Conservation (phyloP, 192 early-diverging fungal genomes). For the Backusella psychrophila region DNA sequence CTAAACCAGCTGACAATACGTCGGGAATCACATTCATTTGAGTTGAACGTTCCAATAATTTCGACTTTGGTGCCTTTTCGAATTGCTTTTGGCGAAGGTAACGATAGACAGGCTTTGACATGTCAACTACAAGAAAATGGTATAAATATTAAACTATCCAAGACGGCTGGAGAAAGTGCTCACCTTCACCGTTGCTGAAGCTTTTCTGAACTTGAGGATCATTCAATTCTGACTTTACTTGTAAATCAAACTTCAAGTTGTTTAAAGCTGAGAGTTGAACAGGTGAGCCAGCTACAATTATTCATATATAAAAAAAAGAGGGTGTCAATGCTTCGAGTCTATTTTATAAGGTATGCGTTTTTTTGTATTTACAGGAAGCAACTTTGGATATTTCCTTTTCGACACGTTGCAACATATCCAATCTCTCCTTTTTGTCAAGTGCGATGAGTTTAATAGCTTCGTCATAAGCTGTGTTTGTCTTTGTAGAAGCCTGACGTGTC, state of each 20-base stretch:
- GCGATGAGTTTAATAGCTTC: conserved; percentile 72
- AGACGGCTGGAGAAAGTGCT: neutral
- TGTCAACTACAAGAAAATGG: conserved; percentile 43
- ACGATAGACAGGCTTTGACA: conserved; percentile 67
- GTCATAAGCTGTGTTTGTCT: conserved; percentile 65
- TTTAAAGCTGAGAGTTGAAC: conserved; percentile 48
- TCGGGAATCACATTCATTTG: conserved; percentile 82
- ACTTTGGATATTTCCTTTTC: conserved; percentile 37
- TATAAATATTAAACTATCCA: neutral
- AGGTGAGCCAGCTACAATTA: conserved; percentile 28
- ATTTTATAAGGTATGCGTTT: neutral
- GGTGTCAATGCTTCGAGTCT: neutral
- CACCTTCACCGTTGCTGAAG: conserved; percentile 50
- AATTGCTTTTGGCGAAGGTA: conserved; percentile 64
- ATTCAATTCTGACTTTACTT: conserved; percentile 67
- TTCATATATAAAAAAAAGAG: neutral
- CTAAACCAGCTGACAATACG: conserved; percentile 51
- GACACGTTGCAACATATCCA: conserved; percentile 40
- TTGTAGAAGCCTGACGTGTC: conserved; percentile 21
- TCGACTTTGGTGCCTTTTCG: conserved; percentile 47
- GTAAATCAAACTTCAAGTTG: conserved; percentile 50
- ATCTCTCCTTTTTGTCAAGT: conserved; percentile 51
- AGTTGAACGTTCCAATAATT: conserved; percentile 64
- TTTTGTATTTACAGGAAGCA: conserved; percentile 34
- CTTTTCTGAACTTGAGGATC: conserved; percentile 69